Evolutionary conservation across 164 flowering plant species (phyloP).

Genomic region (Piper longum): DNA sequence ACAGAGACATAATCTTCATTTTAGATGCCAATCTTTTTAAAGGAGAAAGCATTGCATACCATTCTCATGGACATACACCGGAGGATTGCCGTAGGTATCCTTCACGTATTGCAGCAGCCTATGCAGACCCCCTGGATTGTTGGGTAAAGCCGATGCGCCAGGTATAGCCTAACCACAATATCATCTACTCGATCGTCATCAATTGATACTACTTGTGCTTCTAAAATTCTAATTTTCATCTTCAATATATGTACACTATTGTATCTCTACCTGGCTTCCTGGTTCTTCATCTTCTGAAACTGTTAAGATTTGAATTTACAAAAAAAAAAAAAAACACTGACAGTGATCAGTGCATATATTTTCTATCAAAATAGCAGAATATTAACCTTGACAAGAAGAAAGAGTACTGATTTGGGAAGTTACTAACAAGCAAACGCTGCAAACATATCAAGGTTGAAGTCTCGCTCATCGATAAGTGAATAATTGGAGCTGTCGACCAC

Average conservation of each 20-base stretch:
- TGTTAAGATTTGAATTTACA: neutral
- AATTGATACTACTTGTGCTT: too few species aligned
- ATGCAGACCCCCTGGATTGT: conserved; percentile 9
- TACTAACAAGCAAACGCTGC: conserved; percentile 8
- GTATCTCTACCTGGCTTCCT: conserved; percentile 1
- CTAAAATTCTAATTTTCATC: too few species aligned
- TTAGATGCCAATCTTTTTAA: neutral
- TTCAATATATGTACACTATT: neutral
- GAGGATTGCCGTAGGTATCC: conserved; percentile 17
- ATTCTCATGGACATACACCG: conserved; percentile 17
- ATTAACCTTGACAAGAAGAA: neutral
- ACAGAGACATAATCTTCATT: neutral
- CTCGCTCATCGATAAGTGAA: neutral
- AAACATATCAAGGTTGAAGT: conserved; percentile 12
- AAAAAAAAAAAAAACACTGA: too few species aligned
- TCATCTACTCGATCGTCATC: too few species aligned
- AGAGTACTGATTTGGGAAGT: neutral
- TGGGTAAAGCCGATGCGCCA: neutral
- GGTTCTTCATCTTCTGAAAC: conserved; percentile 6
- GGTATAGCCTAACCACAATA: conserved; percentile 3
- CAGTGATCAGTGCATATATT: too few species aligned
- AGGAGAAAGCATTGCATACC: conserved; percentile 6
- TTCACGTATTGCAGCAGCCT: conserved; percentile 12
- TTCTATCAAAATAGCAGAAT: neutral
- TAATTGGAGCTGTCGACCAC: conserved; percentile 7